Evolutionary conservation across 176 grass and related monocot genomes (phyloP).

Genomic region (Lolium multiflorum): DNA sequence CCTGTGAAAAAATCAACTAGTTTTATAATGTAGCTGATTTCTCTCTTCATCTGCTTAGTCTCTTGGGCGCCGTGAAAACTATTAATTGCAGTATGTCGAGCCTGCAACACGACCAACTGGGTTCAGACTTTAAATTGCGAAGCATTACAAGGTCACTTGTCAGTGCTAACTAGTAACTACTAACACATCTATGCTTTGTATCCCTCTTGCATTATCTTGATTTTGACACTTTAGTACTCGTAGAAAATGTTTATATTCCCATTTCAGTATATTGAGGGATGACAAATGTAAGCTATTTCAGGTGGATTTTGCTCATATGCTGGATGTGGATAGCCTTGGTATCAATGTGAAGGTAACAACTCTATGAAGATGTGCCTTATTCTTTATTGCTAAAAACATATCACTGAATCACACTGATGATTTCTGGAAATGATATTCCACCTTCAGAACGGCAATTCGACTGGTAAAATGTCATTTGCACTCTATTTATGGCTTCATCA

Average conservation of each 20-base stretch:
- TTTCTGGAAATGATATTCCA: constrained; percentile 19
- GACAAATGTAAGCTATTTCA: constrained; percentile 49
- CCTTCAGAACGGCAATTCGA: background rate
- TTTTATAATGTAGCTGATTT: constrained; percentile 29
- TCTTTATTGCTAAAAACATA: constrained; percentile 11
- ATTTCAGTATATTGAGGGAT: constrained; percentile 25
- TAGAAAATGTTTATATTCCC: constrained; percentile 10
- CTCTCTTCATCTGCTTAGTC: constrained; percentile 1
- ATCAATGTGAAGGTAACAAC: constrained; percentile 87
- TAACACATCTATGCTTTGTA: constrained; percentile 19
- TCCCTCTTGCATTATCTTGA: background rate
- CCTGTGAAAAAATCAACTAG: background rate
- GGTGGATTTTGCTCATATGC: constrained; percentile 93
- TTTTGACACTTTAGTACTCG: background rate
- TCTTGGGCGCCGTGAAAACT: constrained; percentile 9
- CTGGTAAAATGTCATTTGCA: background rate
- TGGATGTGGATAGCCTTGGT: constrained; percentile 91
- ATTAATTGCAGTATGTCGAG: constrained; percentile 1
- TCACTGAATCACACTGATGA: background rate
- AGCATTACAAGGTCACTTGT: background rate
- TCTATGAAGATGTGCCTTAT: constrained; percentile 25
- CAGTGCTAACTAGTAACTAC: background rate
- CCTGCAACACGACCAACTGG: background rate
- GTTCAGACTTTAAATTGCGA: background rate
- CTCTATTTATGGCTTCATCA: constrained; percentile 2